Percentiles rank a stretch among this genome's conserved stretches.
These are phyloP conservation scores for Exophiala spinifera DNA, from an alignment of 2,329 filamentous ascomycete genomes.

Conservation along the genomic window DNA sequence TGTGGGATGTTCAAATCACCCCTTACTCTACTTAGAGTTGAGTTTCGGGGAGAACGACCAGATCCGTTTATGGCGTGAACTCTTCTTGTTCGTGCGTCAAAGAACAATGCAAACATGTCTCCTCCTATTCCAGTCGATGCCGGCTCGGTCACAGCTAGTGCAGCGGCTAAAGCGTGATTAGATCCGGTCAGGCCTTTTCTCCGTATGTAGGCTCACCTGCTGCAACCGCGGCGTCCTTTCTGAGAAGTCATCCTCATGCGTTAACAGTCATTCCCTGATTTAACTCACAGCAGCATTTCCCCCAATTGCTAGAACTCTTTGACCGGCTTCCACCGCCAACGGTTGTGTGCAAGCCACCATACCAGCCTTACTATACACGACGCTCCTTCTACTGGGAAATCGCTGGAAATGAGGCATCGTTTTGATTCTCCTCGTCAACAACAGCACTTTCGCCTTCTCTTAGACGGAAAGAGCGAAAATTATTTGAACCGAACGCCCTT, in stretches of 20 bases:
- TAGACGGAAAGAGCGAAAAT: too few species aligned
- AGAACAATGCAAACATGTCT: constrained; percentile 94
- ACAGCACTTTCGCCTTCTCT: too few species aligned
- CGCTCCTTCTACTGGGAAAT: constrained; percentile 57
- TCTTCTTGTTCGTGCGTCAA: constrained; percentile 74
- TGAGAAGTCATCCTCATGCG: background rate
- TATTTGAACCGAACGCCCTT: too few species aligned
- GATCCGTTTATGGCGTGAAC: constrained; percentile 89
- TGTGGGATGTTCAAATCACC: constrained; percentile 59
- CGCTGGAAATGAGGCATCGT: constrained; percentile 13
- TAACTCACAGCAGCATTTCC: constrained; percentile 83
- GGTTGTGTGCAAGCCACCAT: constrained; percentile 90
- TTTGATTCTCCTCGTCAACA: too few species aligned
- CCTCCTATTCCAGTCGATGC: constrained; percentile 90
- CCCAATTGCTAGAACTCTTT: constrained; percentile 75
- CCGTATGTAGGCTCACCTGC: constrained; percentile 57
- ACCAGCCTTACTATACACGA: constrained; percentile 86
- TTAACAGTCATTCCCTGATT: background rate
- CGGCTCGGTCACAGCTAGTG: constrained; percentile 88
- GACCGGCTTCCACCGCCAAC: constrained; percentile 80
- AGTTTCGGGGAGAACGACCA: constrained; percentile 69
- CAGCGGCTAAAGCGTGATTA: constrained; percentile 62
- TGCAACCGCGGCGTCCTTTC: constrained; percentile 85
- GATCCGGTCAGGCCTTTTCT: too few species aligned
- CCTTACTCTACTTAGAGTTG: constrained; percentile 66